Conservation (phyloP, 495 filamentous ascomycete genomes). For the Talaromyces stipitatus region DNA sequence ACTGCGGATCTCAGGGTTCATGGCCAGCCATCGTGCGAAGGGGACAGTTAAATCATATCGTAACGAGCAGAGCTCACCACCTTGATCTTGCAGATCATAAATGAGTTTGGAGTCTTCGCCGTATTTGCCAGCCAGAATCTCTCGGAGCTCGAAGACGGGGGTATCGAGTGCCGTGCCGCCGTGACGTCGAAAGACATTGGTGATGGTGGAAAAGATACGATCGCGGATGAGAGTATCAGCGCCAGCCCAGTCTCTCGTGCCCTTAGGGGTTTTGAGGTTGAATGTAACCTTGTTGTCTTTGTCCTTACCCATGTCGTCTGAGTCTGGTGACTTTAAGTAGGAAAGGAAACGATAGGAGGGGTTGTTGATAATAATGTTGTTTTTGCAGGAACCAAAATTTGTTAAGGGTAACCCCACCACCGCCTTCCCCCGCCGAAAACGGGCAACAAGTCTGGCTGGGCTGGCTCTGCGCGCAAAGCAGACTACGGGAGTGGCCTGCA, state of each 20-base stretch:
- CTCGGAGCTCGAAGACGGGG: slow-evolving; percentile 70
- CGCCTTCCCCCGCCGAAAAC: slow-evolving; percentile 3
- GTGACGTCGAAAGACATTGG: slow-evolving; percentile 81
- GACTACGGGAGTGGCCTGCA: background rate
- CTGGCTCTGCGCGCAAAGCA: slow-evolving; percentile 5
- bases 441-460: background rate
- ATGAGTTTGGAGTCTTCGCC: slow-evolving; percentile 89
- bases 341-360: background rate
- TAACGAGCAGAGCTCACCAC: slow-evolving; percentile 75
- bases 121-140: slow-evolving; percentile 81
- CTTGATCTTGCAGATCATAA: slow-evolving; percentile 81
- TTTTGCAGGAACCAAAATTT: slow-evolving; percentile 4
- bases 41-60: slow-evolving; percentile 92
- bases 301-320: slow-evolving; percentile 5
- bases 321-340: background rate
- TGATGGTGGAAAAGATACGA: slow-evolving; percentile 76
- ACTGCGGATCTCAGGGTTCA: slow-evolving; percentile 64
- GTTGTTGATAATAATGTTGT: background rate
- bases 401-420: slow-evolving; percentile 1
- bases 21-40: slow-evolving; percentile 79
- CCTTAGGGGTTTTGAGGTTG: slow-evolving; percentile 44
- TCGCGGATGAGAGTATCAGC: slow-evolving; percentile 49
- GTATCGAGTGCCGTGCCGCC: slow-evolving; percentile 83
- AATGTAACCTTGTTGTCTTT: slow-evolving; percentile 28
- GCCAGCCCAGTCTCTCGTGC: slow-evolving; percentile 37